These are phyloP conservation scores for Corymbia citriodora DNA, from an alignment of 441 rosid species.

Conservation along the genomic window DNA sequence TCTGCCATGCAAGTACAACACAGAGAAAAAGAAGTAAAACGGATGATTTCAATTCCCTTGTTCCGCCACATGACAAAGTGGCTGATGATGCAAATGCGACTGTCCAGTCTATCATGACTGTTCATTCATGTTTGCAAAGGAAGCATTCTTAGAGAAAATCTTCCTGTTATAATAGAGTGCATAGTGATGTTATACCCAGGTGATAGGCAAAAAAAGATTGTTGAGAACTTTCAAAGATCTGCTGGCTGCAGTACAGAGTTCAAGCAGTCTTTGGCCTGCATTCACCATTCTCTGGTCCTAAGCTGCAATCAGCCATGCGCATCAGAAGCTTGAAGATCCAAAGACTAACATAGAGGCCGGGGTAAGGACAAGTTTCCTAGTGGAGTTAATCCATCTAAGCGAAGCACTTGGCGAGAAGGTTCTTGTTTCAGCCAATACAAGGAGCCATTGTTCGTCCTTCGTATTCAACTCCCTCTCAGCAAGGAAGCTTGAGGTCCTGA, in stretches of 20 bases:
- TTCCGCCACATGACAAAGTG: constrained; percentile 18
- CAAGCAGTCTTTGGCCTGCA: constrained; percentile 38
- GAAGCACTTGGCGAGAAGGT: constrained; percentile 44
- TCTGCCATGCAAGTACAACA: constrained; percentile 11
- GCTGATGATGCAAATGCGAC: neutral
- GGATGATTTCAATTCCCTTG: constrained; percentile 22
- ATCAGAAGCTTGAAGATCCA: constrained; percentile 11
- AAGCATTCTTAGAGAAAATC: constrained; percentile 36
- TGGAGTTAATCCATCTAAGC: constrained; percentile 38
- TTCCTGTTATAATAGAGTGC: constrained; percentile 55
- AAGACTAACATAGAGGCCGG: constrained; percentile 34
- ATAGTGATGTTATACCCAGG: constrained; percentile 42
- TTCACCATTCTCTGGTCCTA: constrained; percentile 55
- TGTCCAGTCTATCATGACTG: no score
- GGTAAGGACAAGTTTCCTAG: constrained; percentile 46
- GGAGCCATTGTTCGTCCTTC: constrained; percentile 19
- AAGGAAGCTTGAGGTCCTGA: no score
- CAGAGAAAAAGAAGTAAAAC: constrained; percentile 13
- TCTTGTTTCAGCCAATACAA: constrained; percentile 52
- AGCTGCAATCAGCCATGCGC: neutral
- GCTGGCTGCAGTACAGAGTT: constrained; percentile 20
- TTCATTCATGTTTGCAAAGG: constrained; percentile 20
- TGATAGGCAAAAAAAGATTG: constrained; percentile 37
- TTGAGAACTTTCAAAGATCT: constrained; percentile 12
- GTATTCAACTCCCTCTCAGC: no score